Base-by-base conservation (phyloP, 2,329 filamentous ascomycete genomes). In the Pseudogymnoascus sp. region DNA sequence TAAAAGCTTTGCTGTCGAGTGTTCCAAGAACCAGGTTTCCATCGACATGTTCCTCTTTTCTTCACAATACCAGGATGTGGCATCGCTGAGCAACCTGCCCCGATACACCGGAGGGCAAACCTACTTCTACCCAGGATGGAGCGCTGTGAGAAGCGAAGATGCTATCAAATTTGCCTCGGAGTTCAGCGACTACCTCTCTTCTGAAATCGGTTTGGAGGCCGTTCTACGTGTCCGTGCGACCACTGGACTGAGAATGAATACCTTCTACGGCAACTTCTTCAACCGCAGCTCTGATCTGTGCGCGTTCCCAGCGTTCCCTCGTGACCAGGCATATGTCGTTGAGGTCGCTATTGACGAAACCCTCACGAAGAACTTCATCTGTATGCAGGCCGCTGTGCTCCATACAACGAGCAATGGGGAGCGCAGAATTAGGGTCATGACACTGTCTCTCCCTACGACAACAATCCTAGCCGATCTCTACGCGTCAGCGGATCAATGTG, bases 201-300 rank as follows among this genome's bases (percentile, higher is more conserved):
- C 93, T 0, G 95, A 99, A 76, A 97, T 99, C 72, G 95, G 93
- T 0, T 79, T 99, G 37, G 95, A 99, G 77, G 95, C 95, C 46
- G 95, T 99, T 38, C 87, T 99, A 63, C 89, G 95, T 74, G 95
- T 99, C 40, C 88, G 95, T 68, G 95, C 95, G 16, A 97, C 93
- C 1, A 97, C 93, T 23, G 95, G 95, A 61, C 79, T 99, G 64
- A 87, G 95, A 62, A 97, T 97, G 90, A 63, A 64, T 78, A 93
- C 93, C 1, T 99, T 99, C 78, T 99, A 97, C 76, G 95, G 95
- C 69, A 99, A 99, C 79, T 99, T 99, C 78, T 99, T 99, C 83
- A 99, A 97, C 80, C 86, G 95, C 69, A 96, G 91, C 74, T 97
- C 93, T 14, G 95, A 99, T 78, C 85, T 99, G 34, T 97, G 95